phyloP scores from a whole-genome alignment of 2,329 filamentous ascomycete genomes.

The Chrysoporthe cubensis region DNA sequence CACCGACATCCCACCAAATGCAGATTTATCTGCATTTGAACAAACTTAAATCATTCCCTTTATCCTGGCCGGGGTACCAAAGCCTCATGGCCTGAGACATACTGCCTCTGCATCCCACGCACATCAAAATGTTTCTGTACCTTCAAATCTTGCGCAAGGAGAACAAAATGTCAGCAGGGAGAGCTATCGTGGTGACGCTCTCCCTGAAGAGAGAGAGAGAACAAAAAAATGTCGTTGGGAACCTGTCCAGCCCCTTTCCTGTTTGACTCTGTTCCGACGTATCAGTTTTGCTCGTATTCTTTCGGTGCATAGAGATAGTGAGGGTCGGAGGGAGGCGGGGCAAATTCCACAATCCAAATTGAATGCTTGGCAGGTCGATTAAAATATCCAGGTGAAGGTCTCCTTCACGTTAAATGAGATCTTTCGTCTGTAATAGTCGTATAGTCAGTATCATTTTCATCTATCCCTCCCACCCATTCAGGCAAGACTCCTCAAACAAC shows the following conservation, averaged over 20 bases:
- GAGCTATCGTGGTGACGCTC: neutral
- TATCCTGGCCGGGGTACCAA: neutral
- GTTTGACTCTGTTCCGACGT: neutral
- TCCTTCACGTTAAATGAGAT: constrained; percentile 62
- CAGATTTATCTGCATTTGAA: neutral
- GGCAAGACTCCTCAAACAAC: constrained; percentile 31
- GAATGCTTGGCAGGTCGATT: neutral
- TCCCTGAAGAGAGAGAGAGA: neutral
- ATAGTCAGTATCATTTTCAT: constrained; percentile 26
- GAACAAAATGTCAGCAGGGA: neutral
- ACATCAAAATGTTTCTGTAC: neutral
- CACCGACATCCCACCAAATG: neutral
- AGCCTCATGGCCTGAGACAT: neutral
- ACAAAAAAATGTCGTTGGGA: neutral
- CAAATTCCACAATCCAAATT: neutral
- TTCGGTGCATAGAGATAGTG: neutral
- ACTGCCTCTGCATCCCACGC: neutral
- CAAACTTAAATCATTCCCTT: neutral
- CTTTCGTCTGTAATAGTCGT: constrained; percentile 29
- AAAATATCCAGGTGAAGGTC: constrained; percentile 68
- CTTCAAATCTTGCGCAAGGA: neutral
- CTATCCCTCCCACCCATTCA: constrained; percentile 7
- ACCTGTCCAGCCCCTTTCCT: neutral
- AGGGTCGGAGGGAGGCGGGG: neutral
- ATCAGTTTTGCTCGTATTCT: neutral